Percentiles rank a stretch among this genome's conserved stretches.
phyloP scores from a whole-genome alignment of 2,329 filamentous ascomycete species.

The Trichoderma polysporum region DNA sequence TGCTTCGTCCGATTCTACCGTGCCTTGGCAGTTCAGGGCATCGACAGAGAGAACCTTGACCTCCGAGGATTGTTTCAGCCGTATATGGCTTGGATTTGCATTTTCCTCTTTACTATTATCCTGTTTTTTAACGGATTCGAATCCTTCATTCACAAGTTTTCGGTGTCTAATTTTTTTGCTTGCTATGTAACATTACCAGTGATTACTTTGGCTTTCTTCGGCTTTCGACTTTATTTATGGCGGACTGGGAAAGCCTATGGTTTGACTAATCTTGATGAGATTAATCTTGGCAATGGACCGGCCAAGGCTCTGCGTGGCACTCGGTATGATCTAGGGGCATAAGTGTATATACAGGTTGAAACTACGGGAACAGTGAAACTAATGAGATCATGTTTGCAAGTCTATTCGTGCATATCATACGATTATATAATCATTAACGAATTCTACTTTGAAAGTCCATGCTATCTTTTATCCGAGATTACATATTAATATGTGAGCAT shows the following conservation, averaged over 20 bases:
- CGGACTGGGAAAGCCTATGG: conserved; percentile 8
- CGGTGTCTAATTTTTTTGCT: conserved; percentile 41
- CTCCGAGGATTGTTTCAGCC: conserved; percentile 34
- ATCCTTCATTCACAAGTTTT: conserved; percentile 43
- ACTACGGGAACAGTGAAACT: not conserved
- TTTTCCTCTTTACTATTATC: conserved; percentile 44
- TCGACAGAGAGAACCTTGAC: conserved; percentile 34
- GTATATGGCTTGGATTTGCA: conserved; percentile 44
- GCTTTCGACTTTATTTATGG: conserved; percentile 31
- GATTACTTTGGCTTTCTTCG: conserved; percentile 39
- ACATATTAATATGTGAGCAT: not conserved
- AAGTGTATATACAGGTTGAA: not conserved
- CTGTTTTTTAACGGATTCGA: conserved; percentile 47
- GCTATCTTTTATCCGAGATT: not conserved
- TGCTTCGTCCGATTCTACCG: conserved; percentile 35
- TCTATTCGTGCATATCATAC: not conserved
- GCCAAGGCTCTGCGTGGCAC: conserved; percentile 15
- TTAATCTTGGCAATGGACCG: conserved; percentile 17
- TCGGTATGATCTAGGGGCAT: conserved; percentile 17
- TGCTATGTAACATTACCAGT: conserved; percentile 35
- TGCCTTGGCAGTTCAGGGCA: conserved; percentile 42
- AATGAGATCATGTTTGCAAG: not conserved
- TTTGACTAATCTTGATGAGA: conserved; percentile 9
- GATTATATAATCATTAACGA: not conserved
- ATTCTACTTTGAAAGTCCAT: not conserved